Percentiles rank a stretch among this genome's conserved stretches.
phyloP scores from a whole-genome alignment of 2,329 filamentous ascomycete genomes.

The Xylaria sp. region DNA sequence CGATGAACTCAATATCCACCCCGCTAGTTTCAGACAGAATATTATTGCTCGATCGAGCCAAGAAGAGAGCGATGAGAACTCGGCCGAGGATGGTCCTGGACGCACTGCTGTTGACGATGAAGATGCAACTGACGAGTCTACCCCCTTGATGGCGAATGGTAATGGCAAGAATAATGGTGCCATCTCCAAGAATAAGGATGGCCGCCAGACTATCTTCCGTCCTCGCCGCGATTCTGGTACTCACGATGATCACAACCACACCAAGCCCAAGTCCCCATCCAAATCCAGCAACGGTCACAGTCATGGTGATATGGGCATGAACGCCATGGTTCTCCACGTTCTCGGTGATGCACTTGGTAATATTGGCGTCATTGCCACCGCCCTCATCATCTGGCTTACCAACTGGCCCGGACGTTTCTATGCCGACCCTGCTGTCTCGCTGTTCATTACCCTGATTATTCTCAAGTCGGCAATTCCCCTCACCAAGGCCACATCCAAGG shows the following conservation, averaged over 20 bases:
- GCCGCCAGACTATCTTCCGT: conserved; percentile 22
- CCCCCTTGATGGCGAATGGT: conserved; percentile 34
- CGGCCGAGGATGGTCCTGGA: conserved; percentile 45
- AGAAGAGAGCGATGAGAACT: conserved; percentile 50
- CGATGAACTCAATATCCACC: conserved; percentile 76
- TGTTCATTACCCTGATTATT: conserved; percentile 83
- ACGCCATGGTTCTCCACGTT: conserved; percentile 69
- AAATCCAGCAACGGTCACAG: conserved; percentile 45
- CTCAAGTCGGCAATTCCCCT: conserved; percentile 71
- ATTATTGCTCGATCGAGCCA: conserved; percentile 71
- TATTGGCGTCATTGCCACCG: conserved; percentile 76
- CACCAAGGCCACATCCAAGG: conserved; percentile 73
- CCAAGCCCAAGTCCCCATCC: conserved; percentile 54
- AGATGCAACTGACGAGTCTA: conserved; percentile 33
- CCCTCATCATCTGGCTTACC: conserved; percentile 87
- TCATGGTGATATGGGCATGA: conserved; percentile 90
- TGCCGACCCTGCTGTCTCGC: conserved; percentile 83
- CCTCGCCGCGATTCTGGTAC: conserved; percentile 47
- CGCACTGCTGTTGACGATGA: conserved; percentile 31
- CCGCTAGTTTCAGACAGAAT: conserved; percentile 82
- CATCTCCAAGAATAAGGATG: conserved; percentile 29
- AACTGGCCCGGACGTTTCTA: conserved; percentile 77
- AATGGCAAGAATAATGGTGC: conserved; percentile 28
- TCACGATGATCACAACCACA: conserved; percentile 76
- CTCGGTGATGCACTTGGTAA: conserved; percentile 83